phyloP scores from a whole-genome alignment of 2,329 filamentous ascomycete genomes.

The Sporothrix sp. region DNA sequence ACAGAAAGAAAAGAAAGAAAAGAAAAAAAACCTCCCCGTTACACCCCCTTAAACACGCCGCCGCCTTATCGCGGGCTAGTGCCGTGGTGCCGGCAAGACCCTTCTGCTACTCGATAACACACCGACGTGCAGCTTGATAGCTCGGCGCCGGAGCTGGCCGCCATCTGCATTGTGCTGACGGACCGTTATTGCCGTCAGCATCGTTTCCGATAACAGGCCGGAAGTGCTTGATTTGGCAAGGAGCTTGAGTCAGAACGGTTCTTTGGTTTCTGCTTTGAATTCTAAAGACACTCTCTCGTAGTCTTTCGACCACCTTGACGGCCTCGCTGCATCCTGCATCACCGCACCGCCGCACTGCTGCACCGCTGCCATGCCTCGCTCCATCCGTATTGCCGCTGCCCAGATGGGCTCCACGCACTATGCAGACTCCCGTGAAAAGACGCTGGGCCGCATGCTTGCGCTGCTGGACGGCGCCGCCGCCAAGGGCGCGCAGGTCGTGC shows the following conservation, averaged over 20 bases:
- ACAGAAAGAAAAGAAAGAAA: not conserved
- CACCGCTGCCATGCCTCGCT: constrained; percentile 16
- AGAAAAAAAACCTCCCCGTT: too few species aligned
- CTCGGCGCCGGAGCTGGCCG: constrained; percentile 4
- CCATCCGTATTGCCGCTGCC: constrained; percentile 35
- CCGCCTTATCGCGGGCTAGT: too few species aligned
- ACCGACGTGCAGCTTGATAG: not conserved
- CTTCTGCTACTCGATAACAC: too few species aligned
- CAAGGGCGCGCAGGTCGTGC: constrained; percentile 37
- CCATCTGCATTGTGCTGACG: not conserved
- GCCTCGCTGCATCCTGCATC: too few species aligned
- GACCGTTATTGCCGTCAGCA: not conserved
- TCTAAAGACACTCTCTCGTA: too few species aligned
- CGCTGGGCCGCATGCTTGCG: constrained; percentile 37
- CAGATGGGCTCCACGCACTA: constrained; percentile 41
- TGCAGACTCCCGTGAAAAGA: constrained; percentile 30
- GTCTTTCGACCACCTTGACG: too few species aligned
- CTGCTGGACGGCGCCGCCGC: constrained; percentile 37
- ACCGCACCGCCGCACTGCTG: too few species aligned
- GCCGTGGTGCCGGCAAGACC: too few species aligned
- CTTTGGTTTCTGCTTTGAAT: too few species aligned
- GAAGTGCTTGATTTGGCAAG: too few species aligned
- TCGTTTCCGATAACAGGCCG: not conserved
- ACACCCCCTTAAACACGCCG: too few species aligned
- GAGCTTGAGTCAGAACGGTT: too few species aligned